Evolutionary conservation across 805 yeast species (phyloP), one percentile per base, ranked within the genome.

Genomic region (Saccharomycopsis fibuligera): DNA sequence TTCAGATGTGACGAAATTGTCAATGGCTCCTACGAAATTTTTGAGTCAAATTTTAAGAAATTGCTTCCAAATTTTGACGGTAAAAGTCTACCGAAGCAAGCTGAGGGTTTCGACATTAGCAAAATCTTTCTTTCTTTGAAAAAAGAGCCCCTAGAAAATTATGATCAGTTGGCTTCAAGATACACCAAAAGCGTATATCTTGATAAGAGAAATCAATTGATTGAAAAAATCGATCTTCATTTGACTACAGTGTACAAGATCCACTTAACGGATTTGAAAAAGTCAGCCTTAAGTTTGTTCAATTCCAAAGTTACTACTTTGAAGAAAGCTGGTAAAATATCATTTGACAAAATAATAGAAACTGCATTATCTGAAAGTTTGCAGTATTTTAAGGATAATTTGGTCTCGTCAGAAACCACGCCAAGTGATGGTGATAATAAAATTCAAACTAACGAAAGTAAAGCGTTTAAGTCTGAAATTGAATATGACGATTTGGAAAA

Each of bases 1-100:
- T 91, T 88, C 67, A 81, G 96, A 60, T 91, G 98, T 63, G 96
- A 89, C 60, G 98, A 93, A 64, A 86, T 93, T 42, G 36, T 74
- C 83, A 21, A 67, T 71, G 38, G 72, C 71, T 42, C 73, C 80
- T 2, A 72, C 58, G 67, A 68, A 16, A 64, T 65, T 16, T 78
- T 78, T 57, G 67, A 67, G 29, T 51, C 52, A 0, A 64, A 62
- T 5, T 71, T 74, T 33, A 50, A 62, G 19, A 27, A 36, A 24
- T 23, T 60, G 27, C 60, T 64, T 12, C 59, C 61, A 24, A 62
- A 60, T 3, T 56, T 61, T 17, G 54, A 62, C 14, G 60, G 58
- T 17, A 60, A 54, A 29, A 51, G 51, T 5, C 61, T 62, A 35
- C 58, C 40, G 25, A 30, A 8, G 33, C 19, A 41, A 5, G 10